Base-by-base conservation (phyloP, 495 filamentous ascomycete genomes). In the Beverwykella pulmonaria region DNA sequence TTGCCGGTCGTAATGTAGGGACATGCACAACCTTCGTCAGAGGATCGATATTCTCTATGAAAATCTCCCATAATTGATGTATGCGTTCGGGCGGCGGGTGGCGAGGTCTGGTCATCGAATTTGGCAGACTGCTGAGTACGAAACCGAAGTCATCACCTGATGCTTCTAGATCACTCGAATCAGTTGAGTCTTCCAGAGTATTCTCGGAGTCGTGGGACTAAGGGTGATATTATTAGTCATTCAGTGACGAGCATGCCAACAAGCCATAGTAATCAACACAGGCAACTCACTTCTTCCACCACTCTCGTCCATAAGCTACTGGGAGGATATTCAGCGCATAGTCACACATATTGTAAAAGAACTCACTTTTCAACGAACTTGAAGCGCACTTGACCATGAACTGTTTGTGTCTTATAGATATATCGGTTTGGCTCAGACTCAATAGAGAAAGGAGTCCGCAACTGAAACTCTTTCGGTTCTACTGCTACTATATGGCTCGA, bases 1-100 rank as follows among this genome's bases (percentile, higher is more conserved):
- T 65, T 9, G 49, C 27, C 23, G 62, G n/a, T 60, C 23, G 54
- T 55, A 65, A 23, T 10, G 62, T 65, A 49, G 62, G 62, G 22
- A 55, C 53, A 50, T 65, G 62, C 8, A 55, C 25, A 25, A 65
- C 53, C 53, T 65, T 65, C 3, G 30, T 20, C 30, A 59, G 36
- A 26, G 62, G 36, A 41, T 65, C 41, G 32, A 65, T 25, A 26
- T 59, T 65, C 19, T 59, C 62, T 5, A 65, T 26, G 25, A 73
- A 75, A 29, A 68, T 72, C 62, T 68, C 65, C 70, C 68, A 71
- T 59, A 71, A 29, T 59, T 72, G 53, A 55, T 36, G 58, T 32
- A 75, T 73, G 0, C 47, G 56, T 47, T 59, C 56, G 30, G 56
- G 19, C 36, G 39, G 36, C 8, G 56, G 56, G 32, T 64, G 52